Conservation (phyloP, 176 grass and related monocot species). For the sorghum (Sorghum bicolor) region Sorghum_bicolor_NCBIv3 NC_012877.2:60897001-60897500, state of each 20-base stretch:
- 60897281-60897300: background rate
- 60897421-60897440: conserved; percentile 70
- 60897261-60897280: conserved; percentile 44
- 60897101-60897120: background rate
- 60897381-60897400: conserved; percentile 1
- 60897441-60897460: conserved; percentile 45
- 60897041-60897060: background rate
- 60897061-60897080: background rate
- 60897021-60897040: background rate
- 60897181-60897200: conserved; percentile 48
- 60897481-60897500: conserved; percentile 53
- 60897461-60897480: conserved; percentile 41
- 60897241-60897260: conserved; percentile 49
- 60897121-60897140: background rate
- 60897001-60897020: background rate
- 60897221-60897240: conserved; percentile 70
- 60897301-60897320: background rate
- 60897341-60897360: background rate
- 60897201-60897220: conserved; percentile 50
- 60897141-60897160: background rate
- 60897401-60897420: conserved; percentile 62
- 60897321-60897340: background rate
- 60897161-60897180: background rate
- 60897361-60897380: background rate
- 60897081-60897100: background rate